A percentile compares a stretch with the other conserved stretches of the same genome.
Conservation (phyloP, 2,329 filamentous ascomycete species). For the Ophiostoma triangulosporum region DNA sequence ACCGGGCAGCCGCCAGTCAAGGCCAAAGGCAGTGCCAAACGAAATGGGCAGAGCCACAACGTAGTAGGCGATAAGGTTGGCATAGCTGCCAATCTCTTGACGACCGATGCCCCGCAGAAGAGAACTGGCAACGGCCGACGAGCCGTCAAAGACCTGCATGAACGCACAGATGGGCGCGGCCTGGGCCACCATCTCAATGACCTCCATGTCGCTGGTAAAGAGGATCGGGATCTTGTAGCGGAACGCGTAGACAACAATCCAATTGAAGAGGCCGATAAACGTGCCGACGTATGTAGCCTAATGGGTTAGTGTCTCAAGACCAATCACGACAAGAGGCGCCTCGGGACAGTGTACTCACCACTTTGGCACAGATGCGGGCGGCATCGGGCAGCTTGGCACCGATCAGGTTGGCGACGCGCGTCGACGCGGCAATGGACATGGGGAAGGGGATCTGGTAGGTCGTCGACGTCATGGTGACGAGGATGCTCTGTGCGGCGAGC, state of each 20-base stretch:
- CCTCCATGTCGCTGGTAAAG: slow-evolving; percentile 61
- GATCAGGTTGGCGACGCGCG: slow-evolving; percentile 81
- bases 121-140: slow-evolving; percentile 69
- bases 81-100: slow-evolving; percentile 80
- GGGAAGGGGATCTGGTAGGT: slow-evolving; percentile 91
- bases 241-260: slow-evolving; percentile 53
- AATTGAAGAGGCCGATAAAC: slow-evolving; percentile 66
- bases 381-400: slow-evolving; percentile 72
- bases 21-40: slow-evolving; percentile 62
- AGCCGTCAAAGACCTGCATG: slow-evolving; percentile 80
- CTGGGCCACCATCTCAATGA: slow-evolving; percentile 51
- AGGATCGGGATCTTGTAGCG: slow-evolving; percentile 63
- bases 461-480: slow-evolving; percentile 64
- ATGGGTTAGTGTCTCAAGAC: slow-evolving; percentile 12
- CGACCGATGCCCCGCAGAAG: slow-evolving; percentile 75
- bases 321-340: background rate
- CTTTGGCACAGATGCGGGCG: slow-evolving; percentile 67
- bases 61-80: slow-evolving; percentile 81
- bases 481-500: slow-evolving; percentile 76
- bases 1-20: slow-evolving; percentile 64
- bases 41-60: slow-evolving; percentile 72
- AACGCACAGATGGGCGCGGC: slow-evolving; percentile 71
- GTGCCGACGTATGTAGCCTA: slow-evolving; percentile 47
- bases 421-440: slow-evolving; percentile 75
- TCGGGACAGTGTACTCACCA: slow-evolving; percentile 25